A percentile compares a stretch with the other conserved stretches of the same genome.
Conservation (phyloP, 2,329 filamentous ascomycete species). For the Xylariales sp. region DNA sequence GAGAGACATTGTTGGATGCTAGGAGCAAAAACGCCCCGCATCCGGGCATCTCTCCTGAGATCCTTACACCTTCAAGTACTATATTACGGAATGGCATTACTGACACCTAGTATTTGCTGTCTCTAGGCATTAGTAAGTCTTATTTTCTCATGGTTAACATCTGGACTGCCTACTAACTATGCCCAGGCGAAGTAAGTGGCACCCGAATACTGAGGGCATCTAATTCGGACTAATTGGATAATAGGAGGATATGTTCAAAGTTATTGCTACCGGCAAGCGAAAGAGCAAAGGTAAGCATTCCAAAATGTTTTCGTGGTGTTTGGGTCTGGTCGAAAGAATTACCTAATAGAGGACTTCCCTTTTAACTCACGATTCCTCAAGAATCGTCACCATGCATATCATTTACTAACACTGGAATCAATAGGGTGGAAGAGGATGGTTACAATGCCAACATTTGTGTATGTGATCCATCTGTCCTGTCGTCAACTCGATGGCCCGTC, state of each 20-base stretch:
- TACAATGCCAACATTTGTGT: slow-evolving; percentile 38
- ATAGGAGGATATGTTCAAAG: slow-evolving; percentile 84
- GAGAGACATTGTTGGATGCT: not conserved
- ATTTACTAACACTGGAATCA: slow-evolving; percentile 58
- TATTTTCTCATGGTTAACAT: not conserved
- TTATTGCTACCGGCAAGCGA: slow-evolving; percentile 92
- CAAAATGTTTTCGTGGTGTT: slow-evolving; percentile 26
- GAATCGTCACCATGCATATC: not conserved
- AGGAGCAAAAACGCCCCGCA: not conserved
- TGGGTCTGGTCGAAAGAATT: slow-evolving; percentile 46
- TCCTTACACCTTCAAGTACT: not conserved
- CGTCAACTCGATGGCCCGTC: not conserved
- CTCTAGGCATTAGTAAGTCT: slow-evolving; percentile 69
- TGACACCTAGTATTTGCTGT: slow-evolving; percentile 6
- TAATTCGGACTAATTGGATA: slow-evolving; percentile 2
- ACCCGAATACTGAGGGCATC: not conserved
- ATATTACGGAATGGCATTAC: not conserved
- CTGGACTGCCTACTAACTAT: slow-evolving; percentile 18
- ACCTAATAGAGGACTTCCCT: not conserved
- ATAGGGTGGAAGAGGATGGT: slow-evolving; percentile 42
- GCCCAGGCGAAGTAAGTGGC: slow-evolving; percentile 30
- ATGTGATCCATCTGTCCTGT: slow-evolving; percentile 12
- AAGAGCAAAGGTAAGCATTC: slow-evolving; percentile 65
- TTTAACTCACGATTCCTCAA: not conserved
- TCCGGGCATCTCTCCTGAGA: not conserved